Conservation (phyloP, 768 basidiomycete species). For the Cubamyces sp. region DNA sequence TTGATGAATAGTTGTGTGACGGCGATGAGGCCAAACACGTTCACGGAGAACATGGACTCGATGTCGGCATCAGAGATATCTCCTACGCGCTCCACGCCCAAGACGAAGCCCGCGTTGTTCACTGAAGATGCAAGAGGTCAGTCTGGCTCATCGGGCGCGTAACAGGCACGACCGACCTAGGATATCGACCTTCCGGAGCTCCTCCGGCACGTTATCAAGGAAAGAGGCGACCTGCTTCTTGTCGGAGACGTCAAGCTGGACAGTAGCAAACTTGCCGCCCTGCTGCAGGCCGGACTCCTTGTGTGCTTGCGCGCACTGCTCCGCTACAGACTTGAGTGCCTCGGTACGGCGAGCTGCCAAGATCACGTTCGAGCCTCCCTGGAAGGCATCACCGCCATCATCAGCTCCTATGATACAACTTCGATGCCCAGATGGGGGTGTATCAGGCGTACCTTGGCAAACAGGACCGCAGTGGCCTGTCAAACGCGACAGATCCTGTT, state of each 20-base stretch:
- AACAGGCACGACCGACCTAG: conserved; percentile 58
- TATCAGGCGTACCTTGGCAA: conserved; percentile 69
- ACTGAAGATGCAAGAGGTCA: conserved; percentile 38
- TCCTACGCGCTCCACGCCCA: conserved; percentile 87
- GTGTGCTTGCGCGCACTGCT: conserved; percentile 69
- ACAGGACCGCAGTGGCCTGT: conserved; percentile 86
- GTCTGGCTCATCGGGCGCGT: neutral
- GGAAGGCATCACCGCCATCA: neutral
- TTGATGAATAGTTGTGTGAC: conserved; percentile 67
- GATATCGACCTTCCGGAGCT: conserved; percentile 77
- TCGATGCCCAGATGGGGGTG: neutral
- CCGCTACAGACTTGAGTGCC: conserved; percentile 68
- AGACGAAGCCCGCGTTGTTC: conserved; percentile 89
- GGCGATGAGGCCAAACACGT: conserved; percentile 83
- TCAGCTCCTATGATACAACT: neutral
- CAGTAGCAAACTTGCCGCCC: conserved; percentile 75
- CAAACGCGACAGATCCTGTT: conserved; percentile 2
- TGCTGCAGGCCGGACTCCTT: conserved; percentile 69
- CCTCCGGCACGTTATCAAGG: conserved; percentile 70
- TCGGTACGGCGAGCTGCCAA: conserved; percentile 81
- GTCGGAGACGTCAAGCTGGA: conserved; percentile 83
- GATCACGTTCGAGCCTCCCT: conserved; percentile 90
- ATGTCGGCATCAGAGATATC: conserved; percentile 76
- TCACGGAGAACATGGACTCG: conserved; percentile 57
- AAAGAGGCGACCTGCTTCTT: conserved; percentile 69